Evolutionary conservation across 2,329 filamentous ascomycete species (phyloP), one percentile per base, ranked within the genome.

Genomic region (Cryphonectria naterciae): DNA sequence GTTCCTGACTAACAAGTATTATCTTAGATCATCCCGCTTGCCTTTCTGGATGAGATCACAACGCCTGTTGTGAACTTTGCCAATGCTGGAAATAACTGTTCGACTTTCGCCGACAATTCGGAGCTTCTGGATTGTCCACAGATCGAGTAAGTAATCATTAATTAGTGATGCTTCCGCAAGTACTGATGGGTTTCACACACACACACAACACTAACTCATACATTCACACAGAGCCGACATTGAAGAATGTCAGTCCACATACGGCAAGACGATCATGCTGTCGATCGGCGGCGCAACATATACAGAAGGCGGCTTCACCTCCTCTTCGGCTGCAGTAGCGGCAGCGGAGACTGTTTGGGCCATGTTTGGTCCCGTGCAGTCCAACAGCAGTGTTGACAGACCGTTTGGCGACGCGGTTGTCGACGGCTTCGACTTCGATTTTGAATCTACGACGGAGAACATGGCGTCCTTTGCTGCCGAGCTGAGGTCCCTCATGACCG

Each of bases 401-500:
- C 92, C 92, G 1, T 94, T 94, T 77, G 90, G 90, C 68, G 80
- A 81, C 17, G 87, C 89, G 13, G 83, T 88, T 4, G 81, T 94
- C 58, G 91, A 94, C 78, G 92, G 92, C 5, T 93, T 94, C 78
- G 92, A 94, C 80, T 89, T 94, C 74, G 92, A 94, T 78, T 90
- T 94, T 73, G 92, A 94, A 80, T 83, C 87, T 5, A 79, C 80
- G 2, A 85, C 87, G 19, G 79, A 79, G 64, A 90, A 92, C 80
- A 88, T 91, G 81, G 84, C 83, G 0, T 80, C 87, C 1, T 92
- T 93, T 75, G 90, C 86, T 1, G 81, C 84, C 52, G 82, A 85
- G 68, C 84, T 93, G 13, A 87, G 89, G 41, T 75, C 78, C 22
- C 79, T 85, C 46, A 90, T 90, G 84, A 83, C 88, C 74, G 80